Percentiles rank a stretch among this genome's conserved stretches.
Conservation (phyloP, 129 eudicot genomes). For the Sambucus nigra region DNA sequence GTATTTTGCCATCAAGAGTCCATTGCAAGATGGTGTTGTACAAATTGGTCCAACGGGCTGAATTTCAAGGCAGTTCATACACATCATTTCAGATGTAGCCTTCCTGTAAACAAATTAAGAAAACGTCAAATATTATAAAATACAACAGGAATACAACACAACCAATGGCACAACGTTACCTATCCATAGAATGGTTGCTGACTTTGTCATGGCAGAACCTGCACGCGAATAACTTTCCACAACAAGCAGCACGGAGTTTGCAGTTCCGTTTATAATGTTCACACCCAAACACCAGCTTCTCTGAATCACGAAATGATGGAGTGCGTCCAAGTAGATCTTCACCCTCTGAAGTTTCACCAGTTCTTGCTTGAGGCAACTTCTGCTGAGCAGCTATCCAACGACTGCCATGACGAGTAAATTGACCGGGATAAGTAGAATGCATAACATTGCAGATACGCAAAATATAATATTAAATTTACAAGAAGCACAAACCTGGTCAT, state of each 20-base stretch:
- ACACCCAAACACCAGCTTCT: slow-evolving; percentile 73
- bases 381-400: slow-evolving; percentile 99
- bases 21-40: slow-evolving; percentile 85
- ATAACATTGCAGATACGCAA: neutral
- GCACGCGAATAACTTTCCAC: slow-evolving; percentile 84
- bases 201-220: slow-evolving; percentile 98
- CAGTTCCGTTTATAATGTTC: slow-evolving; percentile 97
- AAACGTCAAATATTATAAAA: neutral
- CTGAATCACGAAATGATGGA: slow-evolving; percentile 81
- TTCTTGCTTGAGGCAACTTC: slow-evolving; percentile 58
- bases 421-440: slow-evolving; percentile 5
- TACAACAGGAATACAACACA: neutral
- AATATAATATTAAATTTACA: neutral
- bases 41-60: slow-evolving; percentile 87
- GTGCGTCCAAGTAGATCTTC: slow-evolving; percentile 56
- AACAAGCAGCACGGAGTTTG: slow-evolving; percentile 98
- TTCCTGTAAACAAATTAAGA: slow-evolving; percentile 44
- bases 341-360: slow-evolving; percentile 42
- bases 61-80: slow-evolving; percentile 79
- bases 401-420: slow-evolving; percentile 22
- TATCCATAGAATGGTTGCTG: slow-evolving; percentile 98
- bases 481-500: slow-evolving; percentile 76
- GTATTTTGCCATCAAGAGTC: slow-evolving; percentile 83
- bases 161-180: slow-evolving; percentile 27
- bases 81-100: slow-evolving; percentile 99